These are phyloP conservation scores for Pyrus hybrid DNA, from an alignment of 331 rosid species.

Conservation along the genomic window DNA sequence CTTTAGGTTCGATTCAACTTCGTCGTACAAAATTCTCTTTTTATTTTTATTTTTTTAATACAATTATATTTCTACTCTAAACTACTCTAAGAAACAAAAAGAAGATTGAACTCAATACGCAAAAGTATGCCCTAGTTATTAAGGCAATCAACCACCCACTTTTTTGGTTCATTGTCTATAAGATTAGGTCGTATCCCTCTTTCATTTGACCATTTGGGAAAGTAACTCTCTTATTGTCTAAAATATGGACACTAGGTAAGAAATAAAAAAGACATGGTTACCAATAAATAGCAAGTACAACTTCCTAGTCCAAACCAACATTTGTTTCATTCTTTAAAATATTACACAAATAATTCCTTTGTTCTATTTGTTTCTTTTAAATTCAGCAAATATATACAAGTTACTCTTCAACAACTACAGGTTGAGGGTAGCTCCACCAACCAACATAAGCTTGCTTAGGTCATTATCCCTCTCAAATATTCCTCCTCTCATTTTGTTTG, in stretches of 20 bases:
- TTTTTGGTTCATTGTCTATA: background rate
- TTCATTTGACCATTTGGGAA: background rate
- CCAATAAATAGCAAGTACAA: slow-evolving; percentile 8
- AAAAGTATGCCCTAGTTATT: too few relatives aligned
- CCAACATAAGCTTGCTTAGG: slow-evolving; percentile 25
- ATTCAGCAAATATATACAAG: background rate
- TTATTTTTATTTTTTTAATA: too few relatives aligned
- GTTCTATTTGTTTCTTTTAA: background rate
- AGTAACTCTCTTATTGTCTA: background rate
- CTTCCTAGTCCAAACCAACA: slow-evolving; percentile 2
- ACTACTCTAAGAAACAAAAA: too few relatives aligned
- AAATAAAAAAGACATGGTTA: background rate
- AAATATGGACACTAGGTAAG: background rate
- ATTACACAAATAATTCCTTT: background rate
- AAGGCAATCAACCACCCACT: too few relatives aligned
- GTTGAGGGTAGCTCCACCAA: slow-evolving; percentile 26
- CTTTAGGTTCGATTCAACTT: too few relatives aligned
- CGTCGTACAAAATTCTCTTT: too few relatives aligned
- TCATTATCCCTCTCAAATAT: slow-evolving; percentile 1
- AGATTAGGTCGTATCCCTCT: slow-evolving; percentile 1
- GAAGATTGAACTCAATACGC: too few relatives aligned
- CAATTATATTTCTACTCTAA: too few relatives aligned
- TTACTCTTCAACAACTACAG: slow-evolving; percentile 26
- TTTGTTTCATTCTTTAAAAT: background rate
- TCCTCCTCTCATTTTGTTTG: background rate